Base-by-base conservation (phyloP, 148 eudicot genomes). In the Rhododendron griersonianum region DNA sequence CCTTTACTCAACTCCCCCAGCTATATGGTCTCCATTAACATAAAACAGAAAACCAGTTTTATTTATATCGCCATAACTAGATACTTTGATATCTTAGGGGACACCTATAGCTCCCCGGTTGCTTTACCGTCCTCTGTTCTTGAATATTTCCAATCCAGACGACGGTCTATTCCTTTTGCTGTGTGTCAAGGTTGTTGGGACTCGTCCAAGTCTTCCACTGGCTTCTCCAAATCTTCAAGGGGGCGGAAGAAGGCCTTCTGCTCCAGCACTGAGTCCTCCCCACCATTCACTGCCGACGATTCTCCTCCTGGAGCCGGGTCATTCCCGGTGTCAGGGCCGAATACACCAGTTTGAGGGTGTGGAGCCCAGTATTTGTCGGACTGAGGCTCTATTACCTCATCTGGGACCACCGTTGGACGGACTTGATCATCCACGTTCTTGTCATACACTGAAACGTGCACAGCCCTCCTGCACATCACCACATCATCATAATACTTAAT, bases 241-340 rank as follows among this genome's bases (percentile, higher is more conserved):
- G 96, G 90, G 21, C 98, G 98, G 94, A 92, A 93, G 89, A 96
- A 96, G 7, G 96, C 82, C 90, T 93, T 93, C 91, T 95, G 95
- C 87, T 95, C 96, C 89, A 95, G 83, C 81, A 95, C 98, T 23
- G 99, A 96, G 76, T 93, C 94, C 44, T 23, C 83, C 5, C 80
- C 83, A 30, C 84, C 90, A 82, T 80, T 82, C 16, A 50, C 79
- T 23, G 90, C 77, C 50, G 87, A 76, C 30, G 69, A 86, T 25
- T 84, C 84, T 30, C 73, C 84, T 30, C 73, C 85, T 4, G 85
- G 57, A 73, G 74, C 81, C 0, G 85, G 74, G 87, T 81, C 87
- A 2, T 88, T 85, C 69, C 90, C 94, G 0, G 90, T 44, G 11
- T 82, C 90, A 16, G 99, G 99, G 78, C 99, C 99, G 30, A 96